These are phyloP conservation scores for Aegilops speltoides DNA, from an alignment of 176 grass and related monocot species.

Conservation along the genomic window DNA sequence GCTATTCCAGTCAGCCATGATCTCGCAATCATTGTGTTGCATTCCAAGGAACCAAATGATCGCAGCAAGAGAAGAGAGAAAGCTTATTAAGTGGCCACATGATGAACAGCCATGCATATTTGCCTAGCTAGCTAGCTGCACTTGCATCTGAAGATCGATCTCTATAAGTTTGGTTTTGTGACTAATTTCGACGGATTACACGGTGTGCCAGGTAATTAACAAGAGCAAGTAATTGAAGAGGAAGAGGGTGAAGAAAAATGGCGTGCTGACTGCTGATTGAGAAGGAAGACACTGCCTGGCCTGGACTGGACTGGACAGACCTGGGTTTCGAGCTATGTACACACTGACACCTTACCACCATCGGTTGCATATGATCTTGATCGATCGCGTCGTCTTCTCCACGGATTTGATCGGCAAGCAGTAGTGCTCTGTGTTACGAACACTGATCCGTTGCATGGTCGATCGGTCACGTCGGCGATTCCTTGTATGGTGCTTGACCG, in stretches of 20 bases:
- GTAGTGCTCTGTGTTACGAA: background rate
- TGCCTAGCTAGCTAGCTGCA: background rate
- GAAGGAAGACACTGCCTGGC: background rate
- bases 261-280: conserved; percentile 1
- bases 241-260: background rate
- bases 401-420: background rate
- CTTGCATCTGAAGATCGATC: conserved; percentile 16
- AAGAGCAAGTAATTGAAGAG: background rate
- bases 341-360: conserved; percentile 27
- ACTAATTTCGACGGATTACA: conserved; percentile 44
- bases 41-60: background rate
- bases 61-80: background rate
- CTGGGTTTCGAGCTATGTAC: conserved; percentile 40
- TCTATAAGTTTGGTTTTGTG: conserved; percentile 41
- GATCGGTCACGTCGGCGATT: background rate
- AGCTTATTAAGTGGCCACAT: background rate
- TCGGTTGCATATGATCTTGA: background rate
- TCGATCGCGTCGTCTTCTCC: background rate
- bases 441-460: background rate
- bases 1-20: background rate
- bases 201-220: conserved; percentile 9
- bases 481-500: background rate
- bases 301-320: conserved; percentile 9
- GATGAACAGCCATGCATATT: background rate
- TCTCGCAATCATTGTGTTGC: background rate